These are phyloP conservation scores for Urochloa ruziziensis DNA, from an alignment of 176 grass and related monocot genomes.

Conservation along the genomic window DNA sequence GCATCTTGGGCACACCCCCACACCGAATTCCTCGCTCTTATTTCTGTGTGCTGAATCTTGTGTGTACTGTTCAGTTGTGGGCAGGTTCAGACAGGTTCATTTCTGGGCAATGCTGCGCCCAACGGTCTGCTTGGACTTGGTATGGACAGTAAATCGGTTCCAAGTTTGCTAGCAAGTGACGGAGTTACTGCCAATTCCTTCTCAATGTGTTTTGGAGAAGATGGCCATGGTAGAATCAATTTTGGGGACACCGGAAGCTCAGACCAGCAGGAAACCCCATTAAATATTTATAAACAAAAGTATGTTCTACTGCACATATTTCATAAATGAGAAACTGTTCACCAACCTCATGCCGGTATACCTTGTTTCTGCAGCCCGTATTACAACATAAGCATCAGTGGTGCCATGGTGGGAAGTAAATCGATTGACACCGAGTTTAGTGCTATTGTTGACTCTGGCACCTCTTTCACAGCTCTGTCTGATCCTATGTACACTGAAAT, in stretches of 20 bases:
- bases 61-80: conserved; percentile 82
- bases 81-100: conserved; percentile 65
- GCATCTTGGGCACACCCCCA: not conserved
- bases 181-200: conserved; percentile 74
- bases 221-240: conserved; percentile 72
- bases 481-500: conserved; percentile 80
- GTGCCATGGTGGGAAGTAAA: conserved; percentile 42
- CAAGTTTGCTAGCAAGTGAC: conserved; percentile 70
- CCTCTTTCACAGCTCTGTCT: conserved; percentile 69
- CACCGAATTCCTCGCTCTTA: not conserved
- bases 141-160: conserved; percentile 69
- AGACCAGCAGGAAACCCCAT: conserved; percentile 72
- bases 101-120: conserved; percentile 63
- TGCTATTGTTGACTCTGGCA: conserved; percentile 83
- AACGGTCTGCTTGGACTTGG: conserved; percentile 90
- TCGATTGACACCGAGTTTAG: conserved; percentile 36
- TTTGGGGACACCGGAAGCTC: conserved; percentile 88
- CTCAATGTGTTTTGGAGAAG: conserved; percentile 83
- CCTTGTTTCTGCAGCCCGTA: conserved; percentile 50
- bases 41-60: conserved; percentile 12
- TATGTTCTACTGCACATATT: conserved; percentile 27
- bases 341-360: not conserved
- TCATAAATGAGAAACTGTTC: not conserved
- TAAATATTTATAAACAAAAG: conserved; percentile 53
- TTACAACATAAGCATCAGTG: conserved; percentile 78